phyloP scores from a whole-genome alignment of 768 basidiomycete genomes.

The Fistulinella prunicolor region DNA sequence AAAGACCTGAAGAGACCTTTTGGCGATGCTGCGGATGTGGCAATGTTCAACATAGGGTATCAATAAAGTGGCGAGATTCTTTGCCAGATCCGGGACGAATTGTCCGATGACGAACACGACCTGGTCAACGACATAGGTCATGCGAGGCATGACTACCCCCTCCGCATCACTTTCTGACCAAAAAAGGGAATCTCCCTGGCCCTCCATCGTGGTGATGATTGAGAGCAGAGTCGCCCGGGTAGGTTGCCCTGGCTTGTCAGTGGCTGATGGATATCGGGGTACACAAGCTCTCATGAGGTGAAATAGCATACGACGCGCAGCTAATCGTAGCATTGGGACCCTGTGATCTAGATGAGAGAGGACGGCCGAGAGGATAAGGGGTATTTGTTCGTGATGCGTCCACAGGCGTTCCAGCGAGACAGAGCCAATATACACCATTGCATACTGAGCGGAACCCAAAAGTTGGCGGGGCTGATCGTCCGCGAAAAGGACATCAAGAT shows the following conservation, averaged over 20 bases:
- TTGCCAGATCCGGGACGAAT: slow-evolving; percentile 62
- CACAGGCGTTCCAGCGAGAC: slow-evolving; percentile 72
- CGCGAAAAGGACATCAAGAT: slow-evolving; percentile 72
- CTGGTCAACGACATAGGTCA: slow-evolving; percentile 63
- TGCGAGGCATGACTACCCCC: slow-evolving; percentile 57
- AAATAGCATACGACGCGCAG: slow-evolving; percentile 78
- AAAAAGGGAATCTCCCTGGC: slow-evolving; percentile 52
- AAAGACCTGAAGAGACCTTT: slow-evolving; percentile 88
- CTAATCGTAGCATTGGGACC: slow-evolving; percentile 60
- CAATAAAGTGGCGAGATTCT: slow-evolving; percentile 78
- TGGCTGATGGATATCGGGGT: slow-evolving; percentile 71
- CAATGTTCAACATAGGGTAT: slow-evolving; percentile 85
- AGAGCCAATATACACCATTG: slow-evolving; percentile 80
- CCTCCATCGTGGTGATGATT: slow-evolving; percentile 53
- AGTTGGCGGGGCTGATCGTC: slow-evolving; percentile 62
- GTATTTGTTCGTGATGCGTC: slow-evolving; percentile 68
- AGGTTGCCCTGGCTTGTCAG: slow-evolving; percentile 52
- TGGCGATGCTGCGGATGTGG: slow-evolving; percentile 80
- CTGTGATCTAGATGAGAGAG: slow-evolving; percentile 84
- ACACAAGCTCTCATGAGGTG: slow-evolving; percentile 81
- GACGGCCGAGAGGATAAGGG: slow-evolving; percentile 72
- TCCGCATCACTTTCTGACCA: slow-evolving; percentile 73
- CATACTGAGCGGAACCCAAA: slow-evolving; percentile 83
- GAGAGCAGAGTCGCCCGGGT: slow-evolving; percentile 48
- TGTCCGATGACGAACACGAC: slow-evolving; percentile 68